A percentile compares a stretch with the other conserved stretches of the same genome.
phyloP scores from a whole-genome alignment of 2,329 filamentous ascomycete species.

The Chalara sp. region DNA sequence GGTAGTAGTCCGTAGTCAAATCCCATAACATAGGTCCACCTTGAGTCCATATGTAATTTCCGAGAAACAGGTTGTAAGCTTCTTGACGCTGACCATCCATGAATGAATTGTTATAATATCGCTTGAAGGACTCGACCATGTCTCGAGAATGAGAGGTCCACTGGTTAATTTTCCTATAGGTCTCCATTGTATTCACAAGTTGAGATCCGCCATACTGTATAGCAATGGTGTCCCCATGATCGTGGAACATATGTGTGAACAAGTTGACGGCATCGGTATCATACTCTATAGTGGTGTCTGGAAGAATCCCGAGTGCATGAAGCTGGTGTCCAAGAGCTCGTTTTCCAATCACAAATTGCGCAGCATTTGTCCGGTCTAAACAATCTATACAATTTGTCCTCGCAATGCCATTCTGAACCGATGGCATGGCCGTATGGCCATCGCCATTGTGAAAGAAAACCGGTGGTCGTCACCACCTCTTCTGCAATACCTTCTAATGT shows the following conservation, averaged over 20 bases:
- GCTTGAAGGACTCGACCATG: constrained; percentile 98
- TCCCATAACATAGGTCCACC: constrained; percentile 97
- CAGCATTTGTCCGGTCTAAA: constrained; percentile 91
- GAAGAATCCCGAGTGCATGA: constrained; percentile 82
- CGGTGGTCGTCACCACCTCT: constrained; percentile 75
- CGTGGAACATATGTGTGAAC: constrained; percentile 97
- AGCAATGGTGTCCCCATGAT: constrained; percentile 95
- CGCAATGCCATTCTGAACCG: constrained; percentile 84
- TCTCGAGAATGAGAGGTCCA: constrained; percentile 97
- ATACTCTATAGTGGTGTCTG: constrained; percentile 73
- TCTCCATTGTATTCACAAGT: constrained; percentile 98
- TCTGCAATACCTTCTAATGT: constrained; percentile 87
- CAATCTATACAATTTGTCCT: constrained; percentile 98
- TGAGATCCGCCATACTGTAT: constrained; percentile 97
- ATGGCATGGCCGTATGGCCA: constrained; percentile 54
- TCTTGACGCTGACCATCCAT: constrained; percentile 96
- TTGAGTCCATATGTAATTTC: constrained; percentile 84
- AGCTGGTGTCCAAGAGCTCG: constrained; percentile 86
- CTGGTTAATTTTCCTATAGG: constrained; percentile 97
- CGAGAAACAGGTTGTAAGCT: constrained; percentile 94
- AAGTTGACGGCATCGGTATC: constrained; percentile 94
- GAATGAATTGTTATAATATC: constrained; percentile 98
- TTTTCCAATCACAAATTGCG: constrained; percentile 96
- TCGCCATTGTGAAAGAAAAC: constrained; percentile 97
- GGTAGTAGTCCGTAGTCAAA: constrained; percentile 86